Evolutionary conservation across 495 filamentous ascomycete species (phyloP).

Genomic region (Aspergillus bridgeri): DNA sequence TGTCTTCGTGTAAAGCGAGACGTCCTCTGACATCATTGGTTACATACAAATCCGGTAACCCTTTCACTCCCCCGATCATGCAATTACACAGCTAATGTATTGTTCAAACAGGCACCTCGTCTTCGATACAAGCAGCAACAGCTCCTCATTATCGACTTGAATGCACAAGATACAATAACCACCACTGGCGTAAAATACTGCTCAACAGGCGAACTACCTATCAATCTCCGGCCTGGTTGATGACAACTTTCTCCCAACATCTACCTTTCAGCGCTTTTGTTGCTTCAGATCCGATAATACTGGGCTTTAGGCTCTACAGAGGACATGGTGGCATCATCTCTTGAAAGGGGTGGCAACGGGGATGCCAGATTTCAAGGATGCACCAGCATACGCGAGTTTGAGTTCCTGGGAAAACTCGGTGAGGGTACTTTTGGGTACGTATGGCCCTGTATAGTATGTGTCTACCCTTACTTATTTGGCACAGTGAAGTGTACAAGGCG

Average conservation of each 20-base stretch:
- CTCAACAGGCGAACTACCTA: not conserved
- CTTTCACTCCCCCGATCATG: not conserved
- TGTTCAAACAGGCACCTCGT: not conserved
- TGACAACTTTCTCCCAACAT: not conserved
- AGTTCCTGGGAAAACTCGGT: slow-evolving; percentile 85
- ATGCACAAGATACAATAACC: too few relatives aligned
- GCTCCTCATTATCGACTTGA: not conserved
- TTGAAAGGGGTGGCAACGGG: slow-evolving; percentile 37
- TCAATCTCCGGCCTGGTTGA: not conserved
- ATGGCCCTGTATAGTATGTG: not conserved
- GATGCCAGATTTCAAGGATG: slow-evolving; percentile 68
- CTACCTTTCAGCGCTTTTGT: not conserved
- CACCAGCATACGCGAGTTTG: slow-evolving; percentile 83
- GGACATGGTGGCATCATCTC: slow-evolving; percentile 34
- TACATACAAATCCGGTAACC: not conserved
- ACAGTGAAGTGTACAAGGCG: slow-evolving; percentile 88
- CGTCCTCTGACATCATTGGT: not conserved
- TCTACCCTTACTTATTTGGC: slow-evolving; percentile 12
- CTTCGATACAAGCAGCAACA: not conserved
- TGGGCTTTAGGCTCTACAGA: not conserved
- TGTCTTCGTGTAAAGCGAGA: not conserved
- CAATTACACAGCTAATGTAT: not conserved
- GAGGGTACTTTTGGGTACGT: slow-evolving; percentile 94
- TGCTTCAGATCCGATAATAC: too few relatives aligned
- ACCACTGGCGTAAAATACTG: not conserved